Conservation (phyloP, 2,329 filamentous ascomycete species). For the Colletotrichum limetticola region DNA sequence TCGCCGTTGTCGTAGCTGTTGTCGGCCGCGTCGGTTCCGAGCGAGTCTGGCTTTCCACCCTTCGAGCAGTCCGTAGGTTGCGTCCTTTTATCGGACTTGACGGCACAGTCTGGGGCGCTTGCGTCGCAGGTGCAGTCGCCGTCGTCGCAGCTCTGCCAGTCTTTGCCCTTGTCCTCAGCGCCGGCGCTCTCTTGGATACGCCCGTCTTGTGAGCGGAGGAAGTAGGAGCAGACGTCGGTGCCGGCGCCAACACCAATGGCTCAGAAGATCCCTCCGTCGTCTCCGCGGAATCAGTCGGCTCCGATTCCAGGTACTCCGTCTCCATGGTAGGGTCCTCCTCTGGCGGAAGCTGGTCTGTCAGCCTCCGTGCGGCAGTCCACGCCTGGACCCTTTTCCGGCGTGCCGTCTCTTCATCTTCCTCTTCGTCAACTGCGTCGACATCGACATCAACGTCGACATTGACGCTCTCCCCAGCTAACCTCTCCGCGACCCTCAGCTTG, state of each 20-base stretch:
- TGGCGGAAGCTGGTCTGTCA: slow-evolving; percentile 20
- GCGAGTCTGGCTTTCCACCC: slow-evolving; percentile 30
- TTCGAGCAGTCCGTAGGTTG: slow-evolving; percentile 5
- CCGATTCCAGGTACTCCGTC: slow-evolving; percentile 19
- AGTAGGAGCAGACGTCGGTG: background rate
- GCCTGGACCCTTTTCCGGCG: slow-evolving; percentile 19
- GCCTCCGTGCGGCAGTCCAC: slow-evolving; percentile 23
- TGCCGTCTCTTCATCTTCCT: slow-evolving; percentile 17
- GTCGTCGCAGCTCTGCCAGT: background rate
- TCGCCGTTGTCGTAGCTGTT: background rate
- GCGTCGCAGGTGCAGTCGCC: background rate
- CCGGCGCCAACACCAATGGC: background rate
- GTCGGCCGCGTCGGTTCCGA: slow-evolving; percentile 17
- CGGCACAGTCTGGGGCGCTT: background rate
- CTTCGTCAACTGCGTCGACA: background rate
- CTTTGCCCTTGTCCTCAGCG: slow-evolving; percentile 1
- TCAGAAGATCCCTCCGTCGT: background rate
- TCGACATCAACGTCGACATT: background rate
- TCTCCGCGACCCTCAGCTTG: slow-evolving; percentile 28
- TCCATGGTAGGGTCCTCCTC: slow-evolving; percentile 24
- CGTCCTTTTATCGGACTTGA: background rate
- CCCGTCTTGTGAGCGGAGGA: background rate
- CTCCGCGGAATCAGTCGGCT: background rate
- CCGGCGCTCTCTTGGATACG: background rate
- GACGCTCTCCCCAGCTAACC: slow-evolving; percentile 9